Percentiles rank a stretch among this genome's conserved stretches.
Conservation (phyloP, 345 rosid species). For the Theobroma cacao region DNA sequence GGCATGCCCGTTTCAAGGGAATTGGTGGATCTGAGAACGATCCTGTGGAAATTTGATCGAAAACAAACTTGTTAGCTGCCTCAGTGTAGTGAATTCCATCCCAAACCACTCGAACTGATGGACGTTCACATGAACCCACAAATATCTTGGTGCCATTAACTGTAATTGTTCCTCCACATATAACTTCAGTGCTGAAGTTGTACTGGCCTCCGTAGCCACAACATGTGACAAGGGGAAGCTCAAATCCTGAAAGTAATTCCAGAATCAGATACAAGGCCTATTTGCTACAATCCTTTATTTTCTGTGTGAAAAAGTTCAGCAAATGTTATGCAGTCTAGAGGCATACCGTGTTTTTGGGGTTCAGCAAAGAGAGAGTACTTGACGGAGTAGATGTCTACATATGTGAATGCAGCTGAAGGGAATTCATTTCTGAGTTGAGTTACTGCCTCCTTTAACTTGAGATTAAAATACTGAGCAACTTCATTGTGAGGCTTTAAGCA, state of each 20-base stretch:
- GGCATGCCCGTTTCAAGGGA: conserved; percentile 28
- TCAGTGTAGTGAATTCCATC: conserved; percentile 42
- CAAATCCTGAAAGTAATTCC: conserved; percentile 25
- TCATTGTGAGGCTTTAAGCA: conserved; percentile 48
- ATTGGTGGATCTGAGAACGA: conserved; percentile 27
- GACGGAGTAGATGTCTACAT: conserved; percentile 48
- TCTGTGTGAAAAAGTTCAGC: not conserved
- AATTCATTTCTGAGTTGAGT: conserved; percentile 32
- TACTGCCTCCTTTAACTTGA: conserved; percentile 30
- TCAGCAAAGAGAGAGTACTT: conserved; percentile 45
- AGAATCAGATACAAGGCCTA: not conserved
- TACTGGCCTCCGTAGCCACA: conserved; percentile 37
- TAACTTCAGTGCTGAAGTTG: conserved; percentile 13
- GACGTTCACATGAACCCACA: conserved; percentile 32
- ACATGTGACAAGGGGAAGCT: conserved; percentile 27
- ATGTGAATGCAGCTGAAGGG: conserved; percentile 41
- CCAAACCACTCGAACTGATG: conserved; percentile 31
- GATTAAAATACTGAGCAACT: conserved; percentile 47
- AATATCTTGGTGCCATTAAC: conserved; percentile 20
- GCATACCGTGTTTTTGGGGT: conserved; percentile 42
- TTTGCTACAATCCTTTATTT: not conserved
- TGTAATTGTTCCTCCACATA: conserved; percentile 19
- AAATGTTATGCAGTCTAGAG: not conserved
- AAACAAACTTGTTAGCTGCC: conserved; percentile 34
- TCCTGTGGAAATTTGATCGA: conserved; percentile 32